Evolutionary conservation across 2,329 filamentous ascomycete genomes (phyloP).

Genomic region (Pestalotiopsis sp.): DNA sequence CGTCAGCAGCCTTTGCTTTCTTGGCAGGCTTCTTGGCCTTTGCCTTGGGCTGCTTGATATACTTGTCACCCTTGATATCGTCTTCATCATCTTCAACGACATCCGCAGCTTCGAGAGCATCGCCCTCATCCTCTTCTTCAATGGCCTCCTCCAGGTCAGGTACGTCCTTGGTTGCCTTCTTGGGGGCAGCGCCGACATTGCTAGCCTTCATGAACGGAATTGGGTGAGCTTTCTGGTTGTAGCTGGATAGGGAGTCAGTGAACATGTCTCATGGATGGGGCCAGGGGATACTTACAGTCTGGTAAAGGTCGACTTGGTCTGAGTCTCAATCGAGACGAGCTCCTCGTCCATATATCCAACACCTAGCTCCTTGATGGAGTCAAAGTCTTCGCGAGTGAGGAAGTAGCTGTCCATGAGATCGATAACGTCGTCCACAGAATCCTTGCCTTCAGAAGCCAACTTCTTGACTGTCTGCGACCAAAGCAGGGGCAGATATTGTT

Average conservation of each 20-base stretch:
- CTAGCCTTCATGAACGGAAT: constrained; percentile 95
- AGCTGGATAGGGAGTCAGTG: constrained; percentile 48
- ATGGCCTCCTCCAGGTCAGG: constrained; percentile 96
- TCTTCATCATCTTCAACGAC: constrained; percentile 73
- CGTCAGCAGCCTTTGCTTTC: constrained; percentile 38
- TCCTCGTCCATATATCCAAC: constrained; percentile 81
- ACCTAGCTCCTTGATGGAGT: constrained; percentile 87
- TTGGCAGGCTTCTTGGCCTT: constrained; percentile 54
- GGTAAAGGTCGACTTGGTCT: constrained; percentile 88
- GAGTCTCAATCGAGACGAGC: constrained; percentile 73
- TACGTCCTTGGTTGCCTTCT: constrained; percentile 70
- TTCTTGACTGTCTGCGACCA: constrained; percentile 79
- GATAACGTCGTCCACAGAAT: constrained; percentile 79
- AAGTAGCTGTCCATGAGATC: constrained; percentile 97
- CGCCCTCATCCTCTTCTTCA: constrained; percentile 83
- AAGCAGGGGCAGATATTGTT: constrained; percentile 87
- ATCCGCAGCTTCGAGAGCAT: constrained; percentile 55
- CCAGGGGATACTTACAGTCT: constrained; percentile 64
- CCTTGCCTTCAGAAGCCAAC: constrained; percentile 77
- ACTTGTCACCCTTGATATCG: constrained; percentile 92
- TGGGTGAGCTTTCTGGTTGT: constrained; percentile 84
- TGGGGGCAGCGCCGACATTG: constrained; percentile 68
- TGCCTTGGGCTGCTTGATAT: constrained; percentile 87
- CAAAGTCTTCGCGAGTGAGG: constrained; percentile 91
- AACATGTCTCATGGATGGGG: neutral